Evolutionary conservation across 2,329 filamentous ascomycete genomes (phyloP).

Genomic region (Gyromitra esculenta): DNA sequence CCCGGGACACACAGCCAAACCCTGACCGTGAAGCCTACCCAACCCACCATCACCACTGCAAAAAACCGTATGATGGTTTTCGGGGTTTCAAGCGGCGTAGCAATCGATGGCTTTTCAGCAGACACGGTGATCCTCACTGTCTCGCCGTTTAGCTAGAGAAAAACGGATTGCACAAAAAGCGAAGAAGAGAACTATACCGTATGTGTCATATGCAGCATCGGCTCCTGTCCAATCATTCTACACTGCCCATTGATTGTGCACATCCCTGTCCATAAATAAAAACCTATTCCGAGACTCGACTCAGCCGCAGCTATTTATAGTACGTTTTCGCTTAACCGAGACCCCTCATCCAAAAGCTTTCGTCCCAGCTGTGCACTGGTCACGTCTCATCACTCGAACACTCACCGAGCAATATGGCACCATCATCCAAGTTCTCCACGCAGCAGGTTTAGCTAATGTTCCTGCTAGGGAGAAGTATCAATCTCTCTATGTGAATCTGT

Average conservation of each 20-base stretch:
- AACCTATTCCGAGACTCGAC: background rate
- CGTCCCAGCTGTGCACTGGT: background rate
- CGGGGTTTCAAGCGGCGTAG: no score
- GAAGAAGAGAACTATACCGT: background rate
- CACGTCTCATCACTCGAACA: background rate
- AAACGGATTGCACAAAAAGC: constrained; percentile 7
- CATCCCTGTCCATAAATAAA: background rate
- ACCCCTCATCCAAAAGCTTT: background rate
- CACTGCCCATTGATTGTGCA: background rate
- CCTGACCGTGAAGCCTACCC: background rate
- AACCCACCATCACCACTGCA: background rate
- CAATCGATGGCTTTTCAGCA: background rate
- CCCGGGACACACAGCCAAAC: background rate
- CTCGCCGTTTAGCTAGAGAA: background rate
- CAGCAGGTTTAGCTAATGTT: no score
- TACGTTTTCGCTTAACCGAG: constrained; percentile 3
- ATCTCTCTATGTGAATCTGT: no score
- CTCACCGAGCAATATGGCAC: background rate
- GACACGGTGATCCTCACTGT: background rate
- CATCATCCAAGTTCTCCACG: no score
- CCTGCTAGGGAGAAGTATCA: no score
- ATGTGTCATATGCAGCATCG: constrained; percentile 15
- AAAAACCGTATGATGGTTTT: no score
- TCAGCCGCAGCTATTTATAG: constrained; percentile 28
- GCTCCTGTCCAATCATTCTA: background rate